Evolutionary conservation across 2,329 filamentous ascomycete genomes (phyloP), one percentile per base, ranked within the genome.

Genomic region (Microdochium trichocladiopsis): DNA sequence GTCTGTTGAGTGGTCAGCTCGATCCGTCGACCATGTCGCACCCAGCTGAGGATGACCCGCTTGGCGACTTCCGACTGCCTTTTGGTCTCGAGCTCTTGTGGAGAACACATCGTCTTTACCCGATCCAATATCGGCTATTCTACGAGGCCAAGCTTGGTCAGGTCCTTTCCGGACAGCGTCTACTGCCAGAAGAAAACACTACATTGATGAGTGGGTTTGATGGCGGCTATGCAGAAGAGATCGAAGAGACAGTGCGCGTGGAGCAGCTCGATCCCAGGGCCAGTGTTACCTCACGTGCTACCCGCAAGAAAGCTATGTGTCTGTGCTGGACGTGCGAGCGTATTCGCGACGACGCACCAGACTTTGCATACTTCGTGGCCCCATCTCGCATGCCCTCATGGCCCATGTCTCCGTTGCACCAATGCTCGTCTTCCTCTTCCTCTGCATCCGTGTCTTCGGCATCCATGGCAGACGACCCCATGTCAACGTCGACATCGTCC

Each of bases 321-420:
- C 50, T 31, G 24, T 55, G 53, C 48, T 55, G 53, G 53, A 55
- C 51, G 10, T 55, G 53, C 51, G 53, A 55, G 41, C 53, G 53
- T 41, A 52, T 55, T 48, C 50, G 53, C 21, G 53, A 55, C 37
- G 53, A 55, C 22, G 24, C 23, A 12, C 53, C 53, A n/a, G 47
- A n/a, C 18, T 55, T 48, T 43, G 47, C 48, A 24, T 50, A 51
- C 47, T 24, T 22, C n/a, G 14, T 21, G 21, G 24, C 51, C 21
- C 16, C 18, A 6, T 18, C 41, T 9, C 41, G 14, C 6, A 22
- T 18, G 41, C 6, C 21, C 6, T 45, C 41, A 18, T 45, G 41
- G 41, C 41, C 41, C 4, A 8, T 45, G 4, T 45, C 41, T 18
- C 33, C 33, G 12, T 18, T 22, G 14, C 41, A 45, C 3, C 22